These are phyloP conservation scores for Mediolabrus comicus DNA, from an alignment of 108 stramenopile species.

Conservation along the genomic window DNA sequence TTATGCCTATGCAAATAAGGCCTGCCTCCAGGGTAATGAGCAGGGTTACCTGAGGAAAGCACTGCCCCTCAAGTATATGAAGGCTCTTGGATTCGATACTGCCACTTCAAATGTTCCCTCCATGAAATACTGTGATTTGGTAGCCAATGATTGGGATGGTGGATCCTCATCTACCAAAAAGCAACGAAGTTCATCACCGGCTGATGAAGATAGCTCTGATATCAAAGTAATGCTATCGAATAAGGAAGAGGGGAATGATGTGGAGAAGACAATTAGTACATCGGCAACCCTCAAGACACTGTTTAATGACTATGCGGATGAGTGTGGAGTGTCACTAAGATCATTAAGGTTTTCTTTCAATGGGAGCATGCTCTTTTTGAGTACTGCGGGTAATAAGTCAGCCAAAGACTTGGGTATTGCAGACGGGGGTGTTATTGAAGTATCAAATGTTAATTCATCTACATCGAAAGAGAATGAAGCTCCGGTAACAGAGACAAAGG, in stretches of 20 bases:
- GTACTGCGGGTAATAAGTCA: conserved; percentile 9
- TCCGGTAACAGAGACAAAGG: background rate
- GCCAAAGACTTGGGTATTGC: conserved; percentile 9
- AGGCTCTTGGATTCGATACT: background rate
- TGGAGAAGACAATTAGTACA: conserved; percentile 1
- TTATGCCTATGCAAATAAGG: background rate
- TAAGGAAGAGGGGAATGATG: background rate
- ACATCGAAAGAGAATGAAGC: background rate
- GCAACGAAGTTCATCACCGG: background rate
- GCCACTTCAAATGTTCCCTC: background rate
- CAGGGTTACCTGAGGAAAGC: background rate
- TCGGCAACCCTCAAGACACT: conserved; percentile 8
- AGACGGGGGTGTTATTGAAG: background rate
- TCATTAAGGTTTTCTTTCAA: conserved; percentile 11
- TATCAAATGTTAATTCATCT: background rate
- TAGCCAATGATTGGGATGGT: background rate
- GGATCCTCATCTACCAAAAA: background rate
- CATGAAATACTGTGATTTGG: conserved; percentile 5
- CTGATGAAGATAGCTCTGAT: background rate
- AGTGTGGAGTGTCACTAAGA: conserved; percentile 6
- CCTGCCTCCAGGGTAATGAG: background rate
- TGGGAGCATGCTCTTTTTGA: conserved; percentile 12
- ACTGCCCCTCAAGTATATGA: conserved; percentile 1
- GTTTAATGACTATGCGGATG: conserved; percentile 19
- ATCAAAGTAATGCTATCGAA: conserved; percentile 2